Base-by-base conservation (phyloP, 345 rosid species). In the Sisymbrium altissimum region DNA sequence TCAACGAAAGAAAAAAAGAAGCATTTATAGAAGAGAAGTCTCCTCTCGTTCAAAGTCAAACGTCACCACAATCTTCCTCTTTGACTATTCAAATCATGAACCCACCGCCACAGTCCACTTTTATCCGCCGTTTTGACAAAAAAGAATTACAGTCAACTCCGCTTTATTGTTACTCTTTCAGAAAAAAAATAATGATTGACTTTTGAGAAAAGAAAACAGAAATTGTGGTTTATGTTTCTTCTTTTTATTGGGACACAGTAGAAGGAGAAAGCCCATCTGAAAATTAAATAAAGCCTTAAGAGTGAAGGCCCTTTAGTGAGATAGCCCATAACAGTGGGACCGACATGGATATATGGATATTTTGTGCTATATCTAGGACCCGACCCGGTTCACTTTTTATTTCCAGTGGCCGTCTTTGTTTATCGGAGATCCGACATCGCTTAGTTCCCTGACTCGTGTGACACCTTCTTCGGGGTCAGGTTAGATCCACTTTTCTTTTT, bases 31-130 rank as follows among this genome's bases (percentile, higher is more conserved):
- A n/a, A 35, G 49, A 45, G 0, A 12, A 54, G 64, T 53, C 63
- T 52, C 41, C 41, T 45, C 41, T 45, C 10, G 30, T 64, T 73
- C 63, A 39, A 65, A 54, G 77, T 73, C 78, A 73, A 73, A 56
- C 58, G 57, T 55, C 52, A 10, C 68, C 68, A 61, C 43, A 30
- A 53, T 50, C 70, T 54, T 54, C 8, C 2, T 23, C n/a, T 65
- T 66, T 66, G 78, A 74, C 72, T 74, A 66, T 66, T 66, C 78
- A 57, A 57, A 9, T 56, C 59, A 66, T 17, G 66, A 8, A 56
- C 48, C 77, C 71, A 73, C 77, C 71, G 77, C 6, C 78, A 65
- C 66, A 23, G 72, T 65, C 72, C 66, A 57, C 49, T 36, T 9
- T 35, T 14, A 27, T 19, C 66, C 40, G 29, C n/a, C 21, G 55